Conservation (phyloP, 306 rosid species). For the Sechiopsis laciniata region DNA sequence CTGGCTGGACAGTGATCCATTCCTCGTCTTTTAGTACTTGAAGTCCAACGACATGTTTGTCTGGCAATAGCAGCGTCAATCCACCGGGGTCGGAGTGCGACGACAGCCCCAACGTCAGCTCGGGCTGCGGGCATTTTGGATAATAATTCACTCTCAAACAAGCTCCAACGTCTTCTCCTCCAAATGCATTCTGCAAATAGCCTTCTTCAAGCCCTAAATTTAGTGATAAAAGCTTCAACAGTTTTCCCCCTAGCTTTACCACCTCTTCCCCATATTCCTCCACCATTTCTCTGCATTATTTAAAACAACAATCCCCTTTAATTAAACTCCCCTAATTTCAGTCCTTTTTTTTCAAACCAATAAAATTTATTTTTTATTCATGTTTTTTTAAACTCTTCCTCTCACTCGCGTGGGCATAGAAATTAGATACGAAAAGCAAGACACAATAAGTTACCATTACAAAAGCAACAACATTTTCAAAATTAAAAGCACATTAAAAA, state of each 20-base stretch:
- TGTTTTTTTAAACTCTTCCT: too few species aligned
- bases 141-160: conserved; percentile 76
- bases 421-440: too few species aligned
- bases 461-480: too few species aligned
- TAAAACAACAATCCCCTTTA: not conserved
- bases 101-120: conserved; percentile 67
- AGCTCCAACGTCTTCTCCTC: conserved; percentile 72
- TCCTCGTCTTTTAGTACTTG: conserved; percentile 52
- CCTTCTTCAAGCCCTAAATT: conserved; percentile 59
- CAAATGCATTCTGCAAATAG: conserved; percentile 50
- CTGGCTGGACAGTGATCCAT: conserved; percentile 84
- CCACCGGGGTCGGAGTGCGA: conserved; percentile 94
- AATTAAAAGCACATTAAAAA: too few species aligned
- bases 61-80: conserved; percentile 62
- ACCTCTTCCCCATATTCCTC: conserved; percentile 81
- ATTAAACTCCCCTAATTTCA: too few species aligned
- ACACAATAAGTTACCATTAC: too few species aligned
- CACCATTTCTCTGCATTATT: conserved; percentile 44
- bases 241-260: conserved; percentile 59
- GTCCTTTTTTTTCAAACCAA: too few species aligned
- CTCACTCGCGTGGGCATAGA: too few species aligned
- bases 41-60: conserved; percentile 57
- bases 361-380: too few species aligned
- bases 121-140: conserved; percentile 76
- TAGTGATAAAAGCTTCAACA: conserved; percentile 50